A percentile compares a stretch with the other conserved stretches of the same genome.
These are phyloP conservation scores for Erigeron canadensis DNA, from an alignment of 129 eudicot genomes.

Conservation along the genomic window DNA sequence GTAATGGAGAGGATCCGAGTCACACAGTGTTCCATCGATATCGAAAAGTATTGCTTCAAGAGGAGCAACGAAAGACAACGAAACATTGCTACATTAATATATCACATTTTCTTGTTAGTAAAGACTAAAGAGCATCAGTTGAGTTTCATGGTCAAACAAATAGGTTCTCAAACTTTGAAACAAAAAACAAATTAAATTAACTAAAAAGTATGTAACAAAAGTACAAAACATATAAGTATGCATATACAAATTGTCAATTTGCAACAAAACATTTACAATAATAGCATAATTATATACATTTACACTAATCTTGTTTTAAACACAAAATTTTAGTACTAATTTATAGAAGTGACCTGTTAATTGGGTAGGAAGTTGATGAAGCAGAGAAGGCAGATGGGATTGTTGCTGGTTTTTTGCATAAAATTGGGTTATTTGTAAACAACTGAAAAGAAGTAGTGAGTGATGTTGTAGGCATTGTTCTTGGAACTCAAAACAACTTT, in stretches of 20 bases:
- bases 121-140: background rate
- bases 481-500: background rate
- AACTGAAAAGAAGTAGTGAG: conserved; percentile 21
- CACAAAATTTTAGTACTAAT: background rate
- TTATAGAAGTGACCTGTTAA: conserved; percentile 25
- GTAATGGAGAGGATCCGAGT: conserved; percentile 91
- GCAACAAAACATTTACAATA: too few relatives aligned
- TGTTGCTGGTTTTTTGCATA: conserved; percentile 12
- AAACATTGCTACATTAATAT: conserved; percentile 37
- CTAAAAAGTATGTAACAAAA: too few relatives aligned
- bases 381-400: conserved; percentile 25
- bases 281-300: background rate
- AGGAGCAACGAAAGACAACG: conserved; percentile 51
- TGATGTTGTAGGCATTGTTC: conserved; percentile 25
- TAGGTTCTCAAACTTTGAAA: too few relatives aligned
- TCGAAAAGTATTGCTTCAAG: conserved; percentile 87
- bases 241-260: too few relatives aligned
- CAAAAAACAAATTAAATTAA: too few relatives aligned
- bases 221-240: too few relatives aligned
- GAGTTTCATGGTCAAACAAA: background rate
- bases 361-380: conserved; percentile 35
- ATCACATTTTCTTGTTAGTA: conserved; percentile 5
- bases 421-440: conserved; percentile 17
- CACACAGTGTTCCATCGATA: conserved; percentile 88
- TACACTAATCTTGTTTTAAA: background rate